Conservation (phyloP, 495 filamentous ascomycete species). For the Neurospora sp. region DNA sequence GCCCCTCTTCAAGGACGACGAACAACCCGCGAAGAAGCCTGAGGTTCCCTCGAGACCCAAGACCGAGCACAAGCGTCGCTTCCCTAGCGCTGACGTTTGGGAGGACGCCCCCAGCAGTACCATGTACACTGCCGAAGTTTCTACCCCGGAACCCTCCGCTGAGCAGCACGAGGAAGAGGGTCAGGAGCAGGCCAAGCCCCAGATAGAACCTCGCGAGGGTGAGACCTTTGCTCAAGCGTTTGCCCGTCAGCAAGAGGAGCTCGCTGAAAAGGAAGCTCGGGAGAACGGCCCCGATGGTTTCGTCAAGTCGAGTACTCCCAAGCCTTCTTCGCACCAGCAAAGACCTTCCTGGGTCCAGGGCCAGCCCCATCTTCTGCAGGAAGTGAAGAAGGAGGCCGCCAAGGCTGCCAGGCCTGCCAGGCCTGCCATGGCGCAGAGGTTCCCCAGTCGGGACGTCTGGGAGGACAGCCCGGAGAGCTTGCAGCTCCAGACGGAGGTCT, state of each 20-base stretch:
- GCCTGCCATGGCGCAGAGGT: slow-evolving; percentile 51
- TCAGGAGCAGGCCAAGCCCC: slow-evolving; percentile 20
- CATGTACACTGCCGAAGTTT: slow-evolving; percentile 73
- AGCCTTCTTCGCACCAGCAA: slow-evolving; percentile 33
- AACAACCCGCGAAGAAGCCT: slow-evolving; percentile 38
- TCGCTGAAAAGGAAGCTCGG: slow-evolving; percentile 39
- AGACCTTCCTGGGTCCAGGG: slow-evolving; percentile 35
- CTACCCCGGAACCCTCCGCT: slow-evolving; percentile 58
- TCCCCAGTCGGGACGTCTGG: slow-evolving; percentile 94
- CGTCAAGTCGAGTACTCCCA: slow-evolving; percentile 13
- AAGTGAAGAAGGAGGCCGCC: slow-evolving; percentile 20
- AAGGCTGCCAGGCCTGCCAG: slow-evolving; percentile 36
- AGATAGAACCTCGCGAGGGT: slow-evolving; percentile 21
- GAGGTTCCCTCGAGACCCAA: slow-evolving; percentile 37
- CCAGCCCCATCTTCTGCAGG: slow-evolving; percentile 29
- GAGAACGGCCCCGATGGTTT: slow-evolving; percentile 29
- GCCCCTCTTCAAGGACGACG: slow-evolving; percentile 84
- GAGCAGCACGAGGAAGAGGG: slow-evolving; percentile 43
- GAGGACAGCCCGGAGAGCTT: slow-evolving; percentile 86
- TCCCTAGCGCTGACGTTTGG: slow-evolving; percentile 93
- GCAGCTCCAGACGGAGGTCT: slow-evolving; percentile 69
- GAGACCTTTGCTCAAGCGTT: slow-evolving; percentile 44
- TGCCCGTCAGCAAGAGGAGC: slow-evolving; percentile 43
- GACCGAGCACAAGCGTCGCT: slow-evolving; percentile 59
- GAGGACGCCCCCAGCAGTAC: slow-evolving; percentile 89